Conservation (phyloP, 2,329 filamentous ascomycete genomes). For the Verticillium tricorpus region DNA sequence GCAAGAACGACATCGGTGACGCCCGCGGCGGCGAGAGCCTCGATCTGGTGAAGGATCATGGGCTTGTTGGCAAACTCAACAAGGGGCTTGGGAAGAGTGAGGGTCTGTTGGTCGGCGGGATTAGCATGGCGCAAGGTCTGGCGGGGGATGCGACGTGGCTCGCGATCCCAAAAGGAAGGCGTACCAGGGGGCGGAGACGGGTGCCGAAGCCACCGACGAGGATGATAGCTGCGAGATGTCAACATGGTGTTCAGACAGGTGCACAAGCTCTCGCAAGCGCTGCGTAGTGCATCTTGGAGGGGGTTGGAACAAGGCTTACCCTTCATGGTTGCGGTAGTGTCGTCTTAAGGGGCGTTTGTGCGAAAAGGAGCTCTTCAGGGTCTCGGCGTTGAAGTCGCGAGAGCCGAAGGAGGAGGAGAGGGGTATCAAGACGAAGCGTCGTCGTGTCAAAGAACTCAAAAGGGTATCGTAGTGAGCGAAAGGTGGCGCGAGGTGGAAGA, state of each 20-base stretch:
- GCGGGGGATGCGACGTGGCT: neutral
- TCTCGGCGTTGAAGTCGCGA: neutral
- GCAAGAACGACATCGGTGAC: constrained; percentile 97
- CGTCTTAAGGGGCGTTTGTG: neutral
- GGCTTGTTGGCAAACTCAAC: constrained; percentile 99
- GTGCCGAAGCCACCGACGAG: constrained; percentile 99
- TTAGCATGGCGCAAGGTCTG: constrained; percentile 3
- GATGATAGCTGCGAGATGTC: constrained; percentile 71
- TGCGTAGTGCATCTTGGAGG: neutral
- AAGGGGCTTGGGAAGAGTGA: constrained; percentile 94
- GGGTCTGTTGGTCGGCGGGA: constrained; percentile 55
- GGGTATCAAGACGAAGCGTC: neutral
- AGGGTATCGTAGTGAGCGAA: neutral
- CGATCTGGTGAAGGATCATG: constrained; percentile 98
- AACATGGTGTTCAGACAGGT: constrained; percentile 1
- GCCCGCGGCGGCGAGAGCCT: constrained; percentile 86
- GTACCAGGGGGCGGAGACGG: constrained; percentile 89
- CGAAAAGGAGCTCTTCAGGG: neutral
- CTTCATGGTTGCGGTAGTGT: neutral
- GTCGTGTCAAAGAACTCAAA: neutral
- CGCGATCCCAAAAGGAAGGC: neutral
- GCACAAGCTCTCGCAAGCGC: neutral
- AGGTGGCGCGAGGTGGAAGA: neutral
- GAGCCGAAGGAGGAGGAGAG: neutral
- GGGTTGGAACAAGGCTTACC: neutral